Base-by-base conservation (phyloP, 2,329 filamentous ascomycete species). In the Penicillium glabrum region DNA sequence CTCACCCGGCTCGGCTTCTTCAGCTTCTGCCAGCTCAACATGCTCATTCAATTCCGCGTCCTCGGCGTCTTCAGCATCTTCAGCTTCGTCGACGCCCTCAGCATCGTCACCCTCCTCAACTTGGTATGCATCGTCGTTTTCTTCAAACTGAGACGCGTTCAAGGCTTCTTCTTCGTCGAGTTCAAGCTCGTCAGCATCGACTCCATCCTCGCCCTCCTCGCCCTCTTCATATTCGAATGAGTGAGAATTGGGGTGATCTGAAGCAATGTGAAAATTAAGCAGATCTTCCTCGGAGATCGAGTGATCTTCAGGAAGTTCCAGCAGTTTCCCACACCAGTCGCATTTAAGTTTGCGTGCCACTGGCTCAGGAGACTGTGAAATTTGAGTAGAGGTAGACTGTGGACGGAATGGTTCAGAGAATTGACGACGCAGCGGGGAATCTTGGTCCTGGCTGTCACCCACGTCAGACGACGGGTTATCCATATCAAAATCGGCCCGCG, bases 341-440 rank as follows among this genome's bases (percentile, higher is more conserved):
- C 75, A 77, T 59, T 72, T 75, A 5, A 69, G 47, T 39, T 60
- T 61, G 16, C 60, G 60, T 14, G 61, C 57, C 21, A 67, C 51
- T n/a, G 66, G 68, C 24, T 71, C 63, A 7, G 71, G 70, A 5
- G 73, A 74, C 16, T 69, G 68, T 14, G 73, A 72, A 19, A 67
- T 66, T 52, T 72, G 68, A 37, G 71, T 70, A 35, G 74, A 74
- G 23, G 65, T 71, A 59, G 71, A 72, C 19, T 61, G 68, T 39
- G 68, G 62, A 46, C 69, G 68, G 48, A 71, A 61, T 49, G 71
- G 72, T 51, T 76, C 74, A 59, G 74, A 75, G 58, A 74, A 74
- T 63, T 74, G 72, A 63, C 73, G 72, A 63, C 67, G 69, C 53
- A 72, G 59, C 16, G 70, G 67, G 47, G 72, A 75, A 57, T 71